phyloP scores from a whole-genome alignment of 345 rosid species.

The Tarenaya hassleriana region DNA sequence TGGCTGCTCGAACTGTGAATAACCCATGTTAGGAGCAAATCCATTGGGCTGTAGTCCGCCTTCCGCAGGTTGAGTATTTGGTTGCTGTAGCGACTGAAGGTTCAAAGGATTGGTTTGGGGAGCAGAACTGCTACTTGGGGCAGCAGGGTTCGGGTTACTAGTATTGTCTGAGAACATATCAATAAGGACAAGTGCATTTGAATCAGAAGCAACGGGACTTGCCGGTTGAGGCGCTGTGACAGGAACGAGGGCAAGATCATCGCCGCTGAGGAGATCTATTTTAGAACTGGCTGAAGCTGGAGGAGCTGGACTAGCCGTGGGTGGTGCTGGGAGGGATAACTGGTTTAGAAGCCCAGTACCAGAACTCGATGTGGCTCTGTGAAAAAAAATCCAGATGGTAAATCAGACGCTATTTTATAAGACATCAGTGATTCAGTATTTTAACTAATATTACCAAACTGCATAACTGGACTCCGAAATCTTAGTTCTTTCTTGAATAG shows the following conservation, averaged over 20 bases:
- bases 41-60: slow-evolving; percentile 65
- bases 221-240: slow-evolving; percentile 55
- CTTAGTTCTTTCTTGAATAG: slow-evolving; percentile 11
- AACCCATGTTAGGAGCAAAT: slow-evolving; percentile 43
- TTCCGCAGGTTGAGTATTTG: slow-evolving; percentile 47
- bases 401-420: slow-evolving; percentile 14
- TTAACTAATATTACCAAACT: slow-evolving; percentile 5
- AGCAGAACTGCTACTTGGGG: slow-evolving; percentile 39
- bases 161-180: slow-evolving; percentile 72
- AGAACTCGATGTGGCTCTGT: slow-evolving; percentile 58
- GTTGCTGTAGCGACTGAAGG: slow-evolving; percentile 64
- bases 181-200: slow-evolving; percentile 80
- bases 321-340: slow-evolving; percentile 78
- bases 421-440: neutral
- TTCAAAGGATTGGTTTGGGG: slow-evolving; percentile 43
- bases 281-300: slow-evolving; percentile 46
- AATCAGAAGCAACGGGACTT: slow-evolving; percentile 52
- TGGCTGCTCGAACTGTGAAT: slow-evolving; percentile 60
- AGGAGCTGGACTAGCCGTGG: slow-evolving; percentile 51
- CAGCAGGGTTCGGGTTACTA: slow-evolving; percentile 43
- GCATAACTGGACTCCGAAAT: neutral
- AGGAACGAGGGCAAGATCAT: slow-evolving; percentile 76
- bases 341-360: slow-evolving; percentile 56
- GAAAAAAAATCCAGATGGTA: slow-evolving; percentile 12
- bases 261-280: slow-evolving; percentile 95